Base-by-base conservation (phyloP, 192 early-diverging fungal species). In the Spinellus fusiger region DNA sequence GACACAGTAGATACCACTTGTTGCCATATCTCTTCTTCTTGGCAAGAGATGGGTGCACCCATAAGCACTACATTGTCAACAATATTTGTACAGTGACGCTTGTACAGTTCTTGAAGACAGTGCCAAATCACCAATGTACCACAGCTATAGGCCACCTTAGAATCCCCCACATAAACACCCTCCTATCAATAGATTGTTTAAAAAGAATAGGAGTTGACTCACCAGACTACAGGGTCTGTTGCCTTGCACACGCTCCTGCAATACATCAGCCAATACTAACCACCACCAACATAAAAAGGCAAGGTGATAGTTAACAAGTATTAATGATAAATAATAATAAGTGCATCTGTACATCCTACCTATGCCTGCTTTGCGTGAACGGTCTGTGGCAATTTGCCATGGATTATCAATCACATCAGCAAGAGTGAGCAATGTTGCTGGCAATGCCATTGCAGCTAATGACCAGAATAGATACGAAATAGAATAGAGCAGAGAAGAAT, bases 401-500 rank as follows among this genome's bases (percentile, higher is more conserved):
- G 82, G 82, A 52, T 84, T 80, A 53, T 81, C 80, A 58, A 84
- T 84, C 16, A 84, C 54, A 61, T 84, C 80, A 28, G 73, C 74
- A 1, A 77, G 71, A 32, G 79, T 77, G 59, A 84, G 64, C 9
- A 84, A 56, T 35, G 69, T 70, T 3, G 73, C 69, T 1, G 82
- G 82, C 12, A 84, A 40, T 7, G 76, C 69, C 5, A 84, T 59
- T 15, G 82, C 80, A 27, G 72, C 72, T 70, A 54, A 49, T 44
- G 25, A 35, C 0, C 10, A 1, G 26, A 31, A n/a, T 6, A 8
- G 16, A 51, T 38, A 44, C 4, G 23, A 32, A 20, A 32, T 1
- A 34, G 15, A 15, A 28, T 49, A 44, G 5, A 16, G 25, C 4
- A 20, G 5, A 48, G 16, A 4, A 12, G 2, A 51, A 16, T 56